Conservation (phyloP, 75 land plant genomes). For the Cupressus sempervirens region DNA sequence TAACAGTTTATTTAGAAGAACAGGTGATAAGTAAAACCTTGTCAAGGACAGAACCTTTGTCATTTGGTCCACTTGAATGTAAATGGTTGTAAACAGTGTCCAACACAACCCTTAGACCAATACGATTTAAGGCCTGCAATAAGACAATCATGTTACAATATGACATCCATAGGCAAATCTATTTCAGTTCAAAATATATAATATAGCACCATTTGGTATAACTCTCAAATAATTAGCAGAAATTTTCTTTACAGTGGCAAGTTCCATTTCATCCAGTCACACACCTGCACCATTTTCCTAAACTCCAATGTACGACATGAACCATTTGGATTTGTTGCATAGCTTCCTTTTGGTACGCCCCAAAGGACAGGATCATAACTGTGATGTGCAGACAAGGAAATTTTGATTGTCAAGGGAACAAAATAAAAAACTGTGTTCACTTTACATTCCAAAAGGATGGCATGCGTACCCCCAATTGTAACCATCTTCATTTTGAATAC, state of each 20-base stretch:
- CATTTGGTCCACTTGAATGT: constrained; percentile 77
- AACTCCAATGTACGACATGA: constrained; percentile 74
- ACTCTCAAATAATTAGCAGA: background rate
- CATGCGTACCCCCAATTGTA: constrained; percentile 88
- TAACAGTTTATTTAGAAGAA: background rate
- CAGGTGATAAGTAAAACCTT: constrained; percentile 53
- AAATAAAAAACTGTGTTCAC: background rate
- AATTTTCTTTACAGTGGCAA: background rate
- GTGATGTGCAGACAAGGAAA: background rate
- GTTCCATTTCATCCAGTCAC: background rate
- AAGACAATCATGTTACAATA: background rate
- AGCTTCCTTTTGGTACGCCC: constrained; percentile 99
- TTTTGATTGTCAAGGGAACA: background rate
- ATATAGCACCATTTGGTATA: background rate
- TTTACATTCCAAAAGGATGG: background rate
- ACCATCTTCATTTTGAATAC: constrained; percentile 77
- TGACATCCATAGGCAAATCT: background rate
- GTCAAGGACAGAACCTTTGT: constrained; percentile 72
- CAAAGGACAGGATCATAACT: constrained; percentile 94
- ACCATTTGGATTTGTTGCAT: constrained; percentile 82
- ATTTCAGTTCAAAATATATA: background rate
- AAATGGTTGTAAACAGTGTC: constrained; percentile 98
- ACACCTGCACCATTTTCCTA: constrained; percentile 77
- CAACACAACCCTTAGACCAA: constrained; percentile 85
- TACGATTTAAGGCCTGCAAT: constrained; percentile 69